Base-by-base conservation (phyloP, 2,329 filamentous ascomycete species). In the Trichoderma simmonsii region DNA sequence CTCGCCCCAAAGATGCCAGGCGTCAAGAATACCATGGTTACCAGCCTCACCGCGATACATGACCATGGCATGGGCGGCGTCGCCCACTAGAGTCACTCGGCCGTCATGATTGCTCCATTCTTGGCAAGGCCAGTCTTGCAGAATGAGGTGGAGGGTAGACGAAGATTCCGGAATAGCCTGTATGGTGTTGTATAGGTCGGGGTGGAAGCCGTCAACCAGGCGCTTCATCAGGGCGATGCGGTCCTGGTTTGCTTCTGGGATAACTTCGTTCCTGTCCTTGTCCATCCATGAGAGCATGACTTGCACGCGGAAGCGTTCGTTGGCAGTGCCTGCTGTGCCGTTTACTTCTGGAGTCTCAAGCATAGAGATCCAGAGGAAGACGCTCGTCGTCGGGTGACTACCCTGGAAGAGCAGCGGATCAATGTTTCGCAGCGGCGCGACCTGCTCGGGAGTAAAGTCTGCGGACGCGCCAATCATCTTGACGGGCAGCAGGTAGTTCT, bases 21-120 rank as follows among this genome's bases (percentile, higher is more conserved):
- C 81, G 64, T 83, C 82, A n/a, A 82, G 76, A 14, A 83, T 81
- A 18, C 81, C 82, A 71, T 83, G 82, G 69, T 83, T 83, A 8
- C 77, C 79, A 1, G 78, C 82, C 67, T 83, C 81, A 30, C 82
- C 82, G 18, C 82, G 79, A 67, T 80, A 87, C 86, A 88, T 87
- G 34, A 86, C 87, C 87, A 89, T 89, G n/a, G 86, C 84, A 77
- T 89, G 87, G 0, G 86, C 86, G 2, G 86, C 84, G 75, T 89
- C 87, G 4, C 87, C 87, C 4, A 84, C 80, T 1, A 89, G 77
- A 1, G 85, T 85, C 3, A 86, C 82, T 1, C 81, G 79, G 4
- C 85, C 86, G 54, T 78, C 76, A 14, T 75, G 77, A 62, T 83
- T 84, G 72, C 84, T 78, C 84, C 85, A 86, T 7, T 77, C 75